These are phyloP conservation scores for Salvia miltiorrhiza DNA, from an alignment of 257 asterid genomes.

Conservation along the genomic window DNA sequence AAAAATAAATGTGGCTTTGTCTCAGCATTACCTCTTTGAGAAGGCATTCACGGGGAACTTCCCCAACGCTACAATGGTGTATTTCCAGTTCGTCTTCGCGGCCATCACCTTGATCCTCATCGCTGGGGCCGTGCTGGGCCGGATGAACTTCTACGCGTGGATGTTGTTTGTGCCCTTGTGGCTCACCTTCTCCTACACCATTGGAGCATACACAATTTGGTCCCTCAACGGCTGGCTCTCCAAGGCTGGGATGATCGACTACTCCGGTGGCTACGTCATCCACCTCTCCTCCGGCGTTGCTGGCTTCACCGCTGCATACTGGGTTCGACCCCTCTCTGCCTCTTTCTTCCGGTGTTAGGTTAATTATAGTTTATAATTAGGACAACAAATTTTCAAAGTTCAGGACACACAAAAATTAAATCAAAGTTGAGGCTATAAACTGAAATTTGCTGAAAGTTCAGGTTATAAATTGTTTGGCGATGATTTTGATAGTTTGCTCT, in stretches of 20 bases:
- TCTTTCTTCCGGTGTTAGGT: too few relatives aligned
- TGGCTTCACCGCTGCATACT: background rate
- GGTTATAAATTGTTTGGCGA: too few relatives aligned
- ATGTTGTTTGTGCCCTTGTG: background rate
- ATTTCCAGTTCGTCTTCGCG: conserved; percentile 65
- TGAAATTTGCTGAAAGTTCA: too few relatives aligned
- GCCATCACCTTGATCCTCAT: conserved; percentile 58
- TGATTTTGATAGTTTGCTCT: too few relatives aligned
- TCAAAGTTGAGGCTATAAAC: too few relatives aligned
- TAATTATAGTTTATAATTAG: too few relatives aligned
- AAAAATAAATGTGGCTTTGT: background rate
- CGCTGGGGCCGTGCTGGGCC: conserved; percentile 59
- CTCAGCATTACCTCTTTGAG: background rate
- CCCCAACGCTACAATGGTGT: conserved; percentile 64
- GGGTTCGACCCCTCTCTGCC: background rate
- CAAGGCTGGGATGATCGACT: background rate
- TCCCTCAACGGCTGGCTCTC: background rate
- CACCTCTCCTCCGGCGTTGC: background rate
- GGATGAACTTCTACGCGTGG: conserved; percentile 59
- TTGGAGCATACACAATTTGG: background rate
- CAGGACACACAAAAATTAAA: too few relatives aligned
- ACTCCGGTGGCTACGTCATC: background rate
- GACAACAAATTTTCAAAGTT: too few relatives aligned
- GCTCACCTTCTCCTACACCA: conserved; percentile 1
- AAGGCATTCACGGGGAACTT: background rate